phyloP scores from a whole-genome alignment of 495 filamentous ascomycete genomes.

The Margaritispora aquatica region DNA sequence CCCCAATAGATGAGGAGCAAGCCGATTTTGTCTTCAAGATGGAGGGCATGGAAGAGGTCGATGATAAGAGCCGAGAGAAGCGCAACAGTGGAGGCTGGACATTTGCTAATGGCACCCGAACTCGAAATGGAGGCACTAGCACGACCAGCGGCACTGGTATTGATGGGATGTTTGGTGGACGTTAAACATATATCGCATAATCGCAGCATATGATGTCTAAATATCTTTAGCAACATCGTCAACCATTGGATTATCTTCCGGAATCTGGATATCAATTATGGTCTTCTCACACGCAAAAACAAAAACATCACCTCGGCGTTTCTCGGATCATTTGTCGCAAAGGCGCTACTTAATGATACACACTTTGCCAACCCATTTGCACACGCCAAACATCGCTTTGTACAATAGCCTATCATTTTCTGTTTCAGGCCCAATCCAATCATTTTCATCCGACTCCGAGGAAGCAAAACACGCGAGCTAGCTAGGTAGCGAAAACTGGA shows the following conservation, averaged over 20 bases:
- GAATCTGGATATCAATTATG: not conserved
- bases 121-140: constrained; percentile 6
- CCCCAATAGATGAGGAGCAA: constrained; percentile 70
- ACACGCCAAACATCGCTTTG: not conserved
- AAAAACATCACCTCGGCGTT: not conserved
- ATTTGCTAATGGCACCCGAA: constrained; percentile 9
- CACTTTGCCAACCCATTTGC: not conserved
- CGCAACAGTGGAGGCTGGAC: constrained; percentile 28
- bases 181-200: not conserved
- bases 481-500: no score
- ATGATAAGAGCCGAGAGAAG: constrained; percentile 28
- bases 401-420: not conserved
- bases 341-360: not conserved
- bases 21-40: constrained; percentile 73
- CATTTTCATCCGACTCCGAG: not conserved
- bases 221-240: not conserved
- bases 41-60: constrained; percentile 64
- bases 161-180: constrained; percentile 18
- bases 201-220: not conserved
- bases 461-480: not conserved
- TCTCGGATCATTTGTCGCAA: not conserved
- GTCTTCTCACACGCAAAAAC: not conserved
- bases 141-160: constrained; percentile 15
- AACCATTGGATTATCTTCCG: not conserved
- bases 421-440: no score